Evolutionary conservation across 768 basidiomycete species (phyloP), one percentile per base, ranked within the genome.

Genomic region (Tulasnella sp.): DNA sequence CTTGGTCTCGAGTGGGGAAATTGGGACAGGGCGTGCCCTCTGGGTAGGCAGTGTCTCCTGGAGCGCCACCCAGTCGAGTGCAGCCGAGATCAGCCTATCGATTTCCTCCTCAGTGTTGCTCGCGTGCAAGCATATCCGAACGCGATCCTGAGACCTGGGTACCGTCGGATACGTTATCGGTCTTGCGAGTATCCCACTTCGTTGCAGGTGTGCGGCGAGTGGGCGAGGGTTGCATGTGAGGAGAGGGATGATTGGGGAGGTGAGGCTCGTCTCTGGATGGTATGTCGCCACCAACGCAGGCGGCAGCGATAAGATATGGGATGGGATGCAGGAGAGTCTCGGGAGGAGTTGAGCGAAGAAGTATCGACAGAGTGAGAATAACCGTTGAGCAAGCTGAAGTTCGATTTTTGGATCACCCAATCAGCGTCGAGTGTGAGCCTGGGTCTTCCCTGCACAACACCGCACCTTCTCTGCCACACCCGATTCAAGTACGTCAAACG

Each of bases 111-210:
- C 60, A 30, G 81, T 80, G 65, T 93, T 90, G 1, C 77, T 81
- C 0, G 91, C 82, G 66, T 92, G 87, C 25, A 97, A 66, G 68
- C 93, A 97, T n/a, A 97, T 79, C 2, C 93, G 72, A 1, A 97
- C 84, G 17, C 92, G 79, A 61, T 92, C 86, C 60, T 78, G 79
- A 8, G 89, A 92, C 54, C 83, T 84, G 0, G 92, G 90, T 0
- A 96, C 92, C 0, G 92, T 96, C 0, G 94, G 93, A 75, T 84
- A 85, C 9, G 80, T 82, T 43, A 92, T 90, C 3, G 87, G 82
- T 2, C 84, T 80, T 0, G 84, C 85, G 63, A 83, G 82, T 66
- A 86, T 76, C 1, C 78, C 78, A 2, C 63, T 63, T 21, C 54
- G 59, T 52, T 69, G 70, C 46, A 96, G 82, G 67, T 83, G 78